A percentile compares a stretch with the other conserved stretches of the same genome.
Evolutionary conservation across 2,329 filamentous ascomycete species (phyloP).

Genomic region (Neofusicoccum ribis): DNA sequence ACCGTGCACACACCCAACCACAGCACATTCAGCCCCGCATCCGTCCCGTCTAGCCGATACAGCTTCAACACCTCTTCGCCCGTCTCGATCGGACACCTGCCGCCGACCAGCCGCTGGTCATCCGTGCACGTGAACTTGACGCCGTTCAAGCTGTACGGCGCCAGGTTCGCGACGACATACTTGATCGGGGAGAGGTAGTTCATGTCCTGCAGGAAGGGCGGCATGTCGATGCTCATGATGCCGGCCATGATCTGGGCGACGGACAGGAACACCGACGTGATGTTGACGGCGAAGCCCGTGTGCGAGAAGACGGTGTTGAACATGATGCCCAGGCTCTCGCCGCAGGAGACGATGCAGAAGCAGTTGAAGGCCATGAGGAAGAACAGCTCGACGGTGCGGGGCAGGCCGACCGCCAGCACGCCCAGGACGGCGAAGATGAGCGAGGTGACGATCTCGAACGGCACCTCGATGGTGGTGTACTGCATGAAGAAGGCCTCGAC

Average conservation of each 20-base stretch:
- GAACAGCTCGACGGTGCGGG: constrained; percentile 63
- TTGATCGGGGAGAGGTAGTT: constrained; percentile 74
- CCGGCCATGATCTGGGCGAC: constrained; percentile 72
- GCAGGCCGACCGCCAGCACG: constrained; percentile 65
- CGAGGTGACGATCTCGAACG: constrained; percentile 67
- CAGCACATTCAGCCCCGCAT: constrained; percentile 62
- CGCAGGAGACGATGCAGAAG: constrained; percentile 72
- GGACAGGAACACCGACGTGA: constrained; percentile 68
- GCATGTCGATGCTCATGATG: constrained; percentile 69
- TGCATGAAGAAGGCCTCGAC: constrained; percentile 70
- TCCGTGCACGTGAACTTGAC: constrained; percentile 65
- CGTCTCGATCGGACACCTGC: constrained; percentile 63
- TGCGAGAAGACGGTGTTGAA: constrained; percentile 77
- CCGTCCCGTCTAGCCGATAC: constrained; percentile 62
- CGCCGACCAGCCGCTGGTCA: constrained; percentile 59
- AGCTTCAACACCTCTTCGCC: constrained; percentile 67
- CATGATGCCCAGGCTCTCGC: constrained; percentile 75
- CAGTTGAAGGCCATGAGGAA: constrained; percentile 68
- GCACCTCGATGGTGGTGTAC: constrained; percentile 70
- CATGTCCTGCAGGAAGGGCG: constrained; percentile 63
- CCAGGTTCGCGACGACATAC: constrained; percentile 67
- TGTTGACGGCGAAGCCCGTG: constrained; percentile 73
- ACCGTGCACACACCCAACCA: constrained; percentile 64
- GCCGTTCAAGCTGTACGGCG: constrained; percentile 62
- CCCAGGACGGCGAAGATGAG: constrained; percentile 66